Evolutionary conservation across 352 stramenopile species (phyloP).

Genomic region (Phytophthora uliginosa): DNA sequence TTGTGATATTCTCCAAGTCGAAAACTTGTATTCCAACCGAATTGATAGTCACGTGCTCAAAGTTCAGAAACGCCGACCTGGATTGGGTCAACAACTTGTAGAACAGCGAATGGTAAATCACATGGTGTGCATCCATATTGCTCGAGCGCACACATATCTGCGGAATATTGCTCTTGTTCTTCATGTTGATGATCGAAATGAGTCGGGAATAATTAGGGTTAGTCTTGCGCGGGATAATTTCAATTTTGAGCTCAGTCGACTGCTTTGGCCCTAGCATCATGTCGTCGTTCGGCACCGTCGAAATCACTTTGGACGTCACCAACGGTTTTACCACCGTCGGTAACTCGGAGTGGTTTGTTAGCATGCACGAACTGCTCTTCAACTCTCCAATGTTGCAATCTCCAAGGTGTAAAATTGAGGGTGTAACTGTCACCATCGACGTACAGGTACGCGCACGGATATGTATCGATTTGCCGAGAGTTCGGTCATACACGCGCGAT

Average conservation of each 20-base stretch:
- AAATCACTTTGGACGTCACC: constrained; percentile 92
- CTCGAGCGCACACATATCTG: constrained; percentile 91
- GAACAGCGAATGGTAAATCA: constrained; percentile 93
- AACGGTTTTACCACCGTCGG: constrained; percentile 88
- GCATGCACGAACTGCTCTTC: constrained; percentile 87
- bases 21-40: constrained; percentile 90
- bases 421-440: constrained; percentile 87
- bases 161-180: constrained; percentile 88
- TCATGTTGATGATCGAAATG: constrained; percentile 90
- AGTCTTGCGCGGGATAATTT: constrained; percentile 92
- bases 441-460: constrained; percentile 89
- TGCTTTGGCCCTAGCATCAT: constrained; percentile 90
- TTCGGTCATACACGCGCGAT: constrained; percentile 87
- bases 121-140: constrained; percentile 93
- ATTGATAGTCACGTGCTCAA: constrained; percentile 89
- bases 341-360: constrained; percentile 92
- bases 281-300: constrained; percentile 89
- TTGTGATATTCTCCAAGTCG: constrained; percentile 91
- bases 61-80: constrained; percentile 89
- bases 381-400: constrained; percentile 93
- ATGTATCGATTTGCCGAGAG: constrained; percentile 88
- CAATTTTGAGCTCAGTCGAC: constrained; percentile 89
- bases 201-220: constrained; percentile 91
- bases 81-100: constrained; percentile 91
- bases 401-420: constrained; percentile 87